A percentile compares a stretch with the other conserved stretches of the same genome.
Conservation (phyloP, 2,329 filamentous ascomycete species). For the Fusarium sp. region DNA sequence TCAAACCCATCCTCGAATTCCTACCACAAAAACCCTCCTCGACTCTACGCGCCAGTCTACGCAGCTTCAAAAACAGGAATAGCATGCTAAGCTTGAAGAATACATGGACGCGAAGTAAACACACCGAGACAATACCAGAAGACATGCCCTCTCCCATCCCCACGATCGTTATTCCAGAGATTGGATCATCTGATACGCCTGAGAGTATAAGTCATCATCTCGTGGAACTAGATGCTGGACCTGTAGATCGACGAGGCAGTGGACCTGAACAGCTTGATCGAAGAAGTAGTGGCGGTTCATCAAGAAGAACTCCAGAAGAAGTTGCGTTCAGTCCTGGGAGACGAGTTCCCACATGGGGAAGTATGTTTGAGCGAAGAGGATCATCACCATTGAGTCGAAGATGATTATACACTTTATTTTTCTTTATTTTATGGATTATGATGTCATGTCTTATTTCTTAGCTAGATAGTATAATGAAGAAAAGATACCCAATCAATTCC, state of each 20-base stretch:
- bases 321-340: conserved; percentile 21
- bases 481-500: conserved; percentile 26
- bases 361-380: conserved; percentile 16
- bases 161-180: neutral
- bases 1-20: neutral
- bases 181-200: conserved; percentile 18
- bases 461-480: conserved; percentile 14
- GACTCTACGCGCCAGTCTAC: conserved; percentile 35
- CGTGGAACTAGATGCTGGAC: conserved; percentile 5
- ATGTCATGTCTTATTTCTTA: conserved; percentile 24
- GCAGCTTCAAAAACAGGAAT: conserved; percentile 36
- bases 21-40: conserved; percentile 8
- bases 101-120: conserved; percentile 47
- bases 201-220: neutral
- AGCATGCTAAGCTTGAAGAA: conserved; percentile 44
- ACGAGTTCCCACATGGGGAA: conserved; percentile 13
- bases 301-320: neutral
- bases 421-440: conserved; percentile 21
- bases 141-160: conserved; percentile 2
- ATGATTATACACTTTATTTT: neutral
- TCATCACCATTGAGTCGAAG: conserved; percentile 2
- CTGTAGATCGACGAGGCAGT: conserved; percentile 20
- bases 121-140: neutral
- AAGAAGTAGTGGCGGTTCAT: conserved; percentile 33
- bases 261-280: conserved; percentile 2